These are phyloP conservation scores for Plectosphaerella cucumerina DNA, from an alignment of 2,329 filamentous ascomycete species.

Conservation along the genomic window DNA sequence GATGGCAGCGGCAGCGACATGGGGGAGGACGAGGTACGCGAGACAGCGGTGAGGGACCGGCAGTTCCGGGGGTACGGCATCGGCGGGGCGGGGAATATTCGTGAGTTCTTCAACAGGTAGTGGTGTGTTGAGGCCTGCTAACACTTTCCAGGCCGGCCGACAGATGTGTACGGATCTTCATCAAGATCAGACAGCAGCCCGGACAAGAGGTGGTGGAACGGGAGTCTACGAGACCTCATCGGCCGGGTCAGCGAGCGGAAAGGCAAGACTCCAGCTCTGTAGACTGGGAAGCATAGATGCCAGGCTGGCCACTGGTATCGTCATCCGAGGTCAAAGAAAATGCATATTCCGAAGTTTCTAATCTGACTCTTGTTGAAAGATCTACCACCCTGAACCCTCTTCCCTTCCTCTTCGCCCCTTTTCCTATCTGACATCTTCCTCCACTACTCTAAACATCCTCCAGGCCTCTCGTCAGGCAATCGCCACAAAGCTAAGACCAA, in stretches of 20 bases:
- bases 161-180: constrained; percentile 17
- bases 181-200: constrained; percentile 4
- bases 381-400: too few relatives aligned
- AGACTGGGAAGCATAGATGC: not conserved
- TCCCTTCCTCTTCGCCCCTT: too few relatives aligned
- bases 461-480: too few relatives aligned
- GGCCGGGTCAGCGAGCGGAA: constrained; percentile 5
- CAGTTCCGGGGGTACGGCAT: constrained; percentile 34
- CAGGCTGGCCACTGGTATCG: too few relatives aligned
- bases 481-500: too few relatives aligned
- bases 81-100: constrained; percentile 33
- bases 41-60: constrained; percentile 21
- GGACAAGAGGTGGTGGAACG: constrained; percentile 1
- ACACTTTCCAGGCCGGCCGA: constrained; percentile 14
- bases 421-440: too few relatives aligned
- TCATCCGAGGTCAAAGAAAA: too few relatives aligned
- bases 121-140: not conserved
- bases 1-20: constrained; percentile 13
- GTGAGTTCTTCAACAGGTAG: constrained; percentile 17
- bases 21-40: constrained; percentile 19
- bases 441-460: too few relatives aligned
- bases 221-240: constrained; percentile 10
- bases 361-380: too few relatives aligned
- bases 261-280: constrained; percentile 1
- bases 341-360: too few relatives aligned